Conservation (phyloP, 768 basidiomycete genomes). For the Heimioporus sp. region DNA sequence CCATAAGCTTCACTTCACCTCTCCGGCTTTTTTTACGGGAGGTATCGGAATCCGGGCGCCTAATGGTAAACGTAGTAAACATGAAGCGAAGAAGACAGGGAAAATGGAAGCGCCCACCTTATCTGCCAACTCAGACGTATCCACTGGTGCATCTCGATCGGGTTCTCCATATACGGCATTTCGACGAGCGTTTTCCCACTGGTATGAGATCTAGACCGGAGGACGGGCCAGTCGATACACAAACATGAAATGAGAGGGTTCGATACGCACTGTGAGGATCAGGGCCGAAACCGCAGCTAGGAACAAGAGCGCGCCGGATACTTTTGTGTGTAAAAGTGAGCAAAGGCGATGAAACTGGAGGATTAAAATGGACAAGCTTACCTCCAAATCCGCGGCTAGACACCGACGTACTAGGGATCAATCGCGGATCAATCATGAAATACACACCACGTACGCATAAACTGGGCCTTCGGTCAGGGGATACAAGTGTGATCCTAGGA, state of each 20-base stretch:
- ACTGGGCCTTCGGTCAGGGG: slow-evolving; percentile 39
- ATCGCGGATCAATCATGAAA: not conserved
- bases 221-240: too few relatives aligned
- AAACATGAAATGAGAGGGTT: too few relatives aligned
- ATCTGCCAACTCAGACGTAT: slow-evolving; percentile 66
- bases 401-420: not conserved
- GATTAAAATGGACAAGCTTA: not conserved
- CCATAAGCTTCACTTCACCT: too few relatives aligned
- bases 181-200: slow-evolving; percentile 55
- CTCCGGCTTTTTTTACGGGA: not conserved
- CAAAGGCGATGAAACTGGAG: too few relatives aligned
- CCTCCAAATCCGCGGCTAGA: slow-evolving; percentile 4
- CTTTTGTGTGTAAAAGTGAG: not conserved
- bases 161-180: slow-evolving; percentile 53
- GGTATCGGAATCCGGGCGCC: slow-evolving; percentile 3
- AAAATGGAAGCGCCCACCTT: slow-evolving; percentile 35
- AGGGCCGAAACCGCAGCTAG: slow-evolving; percentile 16
- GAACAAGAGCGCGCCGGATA: slow-evolving; percentile 25
- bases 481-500: slow-evolving; percentile 42
- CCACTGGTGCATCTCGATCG: slow-evolving; percentile 46
- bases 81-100: too few relatives aligned
- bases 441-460: slow-evolving; percentile 29
- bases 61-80: not conserved
- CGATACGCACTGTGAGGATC: slow-evolving; percentile 17
- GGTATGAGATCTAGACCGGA: slow-evolving; percentile 53